phyloP scores from a whole-genome alignment of 1,284 basidiomycete genomes.

The Boletus subluridellus region DNA sequence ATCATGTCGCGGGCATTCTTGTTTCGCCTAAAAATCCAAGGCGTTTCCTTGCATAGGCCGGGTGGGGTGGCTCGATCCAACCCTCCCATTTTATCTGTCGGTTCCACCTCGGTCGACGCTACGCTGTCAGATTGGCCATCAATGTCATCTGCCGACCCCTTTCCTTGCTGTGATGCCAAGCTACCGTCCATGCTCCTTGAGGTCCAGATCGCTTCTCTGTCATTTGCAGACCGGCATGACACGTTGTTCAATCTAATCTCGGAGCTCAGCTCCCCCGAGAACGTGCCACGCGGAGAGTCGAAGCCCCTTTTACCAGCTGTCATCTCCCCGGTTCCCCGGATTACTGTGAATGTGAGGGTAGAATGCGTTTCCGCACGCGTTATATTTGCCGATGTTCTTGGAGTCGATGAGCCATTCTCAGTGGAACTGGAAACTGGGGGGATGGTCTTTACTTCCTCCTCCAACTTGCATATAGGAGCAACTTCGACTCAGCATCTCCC shows the following conservation, averaged over 20 bases:
- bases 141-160: conserved; percentile 36
- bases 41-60: conserved; percentile 33
- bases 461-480: conserved; percentile 34
- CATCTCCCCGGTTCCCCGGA: conserved; percentile 48
- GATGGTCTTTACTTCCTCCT: conserved; percentile 35
- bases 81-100: conserved; percentile 47
- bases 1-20: conserved; percentile 43
- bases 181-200: conserved; percentile 54
- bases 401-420: conserved; percentile 41
- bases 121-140: conserved; percentile 60
- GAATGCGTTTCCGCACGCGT: conserved; percentile 48
- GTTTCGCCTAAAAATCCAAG: conserved; percentile 42
- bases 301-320: conserved; percentile 31
- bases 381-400: conserved; percentile 41
- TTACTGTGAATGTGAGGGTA: conserved; percentile 46
- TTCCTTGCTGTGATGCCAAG: conserved; percentile 54
- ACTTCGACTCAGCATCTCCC: conserved; percentile 17
- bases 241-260: conserved; percentile 41
- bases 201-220: conserved; percentile 44
- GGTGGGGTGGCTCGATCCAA: conserved; percentile 10
- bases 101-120: conserved; percentile 40
- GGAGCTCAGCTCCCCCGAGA: conserved; percentile 24
- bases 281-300: conserved; percentile 13
- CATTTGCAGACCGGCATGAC: conserved; percentile 52
- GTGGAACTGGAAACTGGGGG: conserved; percentile 54